Evolutionary conservation across 495 filamentous ascomycete genomes (phyloP), one percentile per base, ranked within the genome.

Genomic region (Evansstolkia leycettana): DNA sequence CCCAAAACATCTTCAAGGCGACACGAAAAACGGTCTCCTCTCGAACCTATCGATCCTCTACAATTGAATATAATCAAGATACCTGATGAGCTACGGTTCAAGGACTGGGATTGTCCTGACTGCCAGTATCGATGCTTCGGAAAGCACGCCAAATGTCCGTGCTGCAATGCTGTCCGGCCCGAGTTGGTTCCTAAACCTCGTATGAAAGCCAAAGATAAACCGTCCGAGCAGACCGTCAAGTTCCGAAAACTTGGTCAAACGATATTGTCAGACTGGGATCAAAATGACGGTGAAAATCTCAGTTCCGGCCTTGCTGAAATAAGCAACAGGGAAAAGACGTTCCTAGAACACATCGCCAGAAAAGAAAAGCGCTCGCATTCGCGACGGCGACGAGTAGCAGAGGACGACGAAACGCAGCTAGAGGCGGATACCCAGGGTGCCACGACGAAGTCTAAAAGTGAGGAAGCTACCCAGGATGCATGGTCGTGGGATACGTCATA

Each of bases 401-500:
- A 40, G n/a, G 19, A 33, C 16, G 17, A n/a, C 14, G 34, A 35
- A 11, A 18, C 20, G 19, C 23, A 23, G 20, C 20, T 12, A 38
- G 17, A 39, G 37, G 20, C 28, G 36, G 31, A 35, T 31, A 15
- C 4, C 20, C 20, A 23, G 20, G 20, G 4, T 23, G 20, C 4
- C 9, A 23, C 20, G n/a, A n/a, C n/a, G 20, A 23, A 23, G 20
- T 23, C 20, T 9, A 23, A 23, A 33, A 7, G 17, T 33, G 28
- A 32, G 20, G 39, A 45, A 14, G 17, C 33, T 3, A 42, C 39
- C n/a, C 24, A 39, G 20, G 49, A 60, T 19, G 40, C 42, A 10
- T 61, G 55, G 58, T 24, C 52, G 11, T 60, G 58, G 58, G 58
- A 59, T 44, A 42, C 49, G 35, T 60, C 57, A 27, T 47, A 47